phyloP scores from a whole-genome alignment of 208 protist genomes.

The Trypanosoma cruzi region DNA sequence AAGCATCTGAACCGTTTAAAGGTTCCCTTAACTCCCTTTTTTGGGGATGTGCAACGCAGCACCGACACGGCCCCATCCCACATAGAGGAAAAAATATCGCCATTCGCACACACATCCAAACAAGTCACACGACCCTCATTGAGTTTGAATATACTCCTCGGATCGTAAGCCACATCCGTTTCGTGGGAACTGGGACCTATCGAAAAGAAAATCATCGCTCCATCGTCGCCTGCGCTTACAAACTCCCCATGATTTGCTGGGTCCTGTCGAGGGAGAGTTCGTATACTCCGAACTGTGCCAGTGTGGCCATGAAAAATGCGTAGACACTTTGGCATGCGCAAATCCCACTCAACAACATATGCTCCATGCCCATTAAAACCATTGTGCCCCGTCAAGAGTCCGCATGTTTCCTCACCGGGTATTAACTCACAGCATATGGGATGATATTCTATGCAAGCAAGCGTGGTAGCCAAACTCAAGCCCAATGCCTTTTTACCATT shows the following conservation, averaged over 20 bases:
- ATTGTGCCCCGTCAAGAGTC: conserved; percentile 72
- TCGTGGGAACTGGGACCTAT: conserved; percentile 25
- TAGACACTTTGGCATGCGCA: conserved; percentile 53
- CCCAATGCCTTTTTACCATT: conserved; percentile 20
- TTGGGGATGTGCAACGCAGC: conserved; percentile 37
- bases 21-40: conserved; percentile 28
- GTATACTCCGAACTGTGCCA: conserved; percentile 48
- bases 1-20: conserved; percentile 58
- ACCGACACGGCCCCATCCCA: conserved; percentile 47
- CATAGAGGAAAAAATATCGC: conserved; percentile 49
- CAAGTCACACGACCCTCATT: conserved; percentile 56
- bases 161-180: conserved; percentile 30
- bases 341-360: conserved; percentile 70
- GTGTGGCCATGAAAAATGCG: conserved; percentile 52
- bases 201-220: conserved; percentile 52
- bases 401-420: conserved; percentile 6
- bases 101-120: conserved; percentile 46
- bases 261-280: conserved; percentile 22
- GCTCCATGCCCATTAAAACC: conserved; percentile 69
- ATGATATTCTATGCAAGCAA: conserved; percentile 70
- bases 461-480: conserved; percentile 46
- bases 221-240: conserved; percentile 59
- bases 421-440: conserved; percentile 53
- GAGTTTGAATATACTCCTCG: conserved; percentile 24
- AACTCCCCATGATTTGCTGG: conserved; percentile 36